Evolutionary conservation across 2,329 filamentous ascomycete species (phyloP).

Genomic region (Pseudocercospora crystallina): DNA sequence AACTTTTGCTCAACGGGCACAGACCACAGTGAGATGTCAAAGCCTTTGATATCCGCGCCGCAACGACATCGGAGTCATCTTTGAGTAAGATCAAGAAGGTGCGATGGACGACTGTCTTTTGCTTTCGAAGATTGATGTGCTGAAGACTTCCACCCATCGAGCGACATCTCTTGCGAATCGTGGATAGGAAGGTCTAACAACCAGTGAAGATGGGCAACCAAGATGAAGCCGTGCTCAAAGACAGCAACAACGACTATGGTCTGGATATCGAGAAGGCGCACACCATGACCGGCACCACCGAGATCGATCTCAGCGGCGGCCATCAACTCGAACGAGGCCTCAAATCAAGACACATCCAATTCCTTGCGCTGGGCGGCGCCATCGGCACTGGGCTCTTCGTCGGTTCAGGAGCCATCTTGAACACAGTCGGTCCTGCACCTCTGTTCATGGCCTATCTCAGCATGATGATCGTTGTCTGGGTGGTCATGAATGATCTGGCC

Average conservation of each 20-base stretch:
- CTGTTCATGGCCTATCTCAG: conserved; percentile 39
- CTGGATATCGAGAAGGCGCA: conserved; percentile 9
- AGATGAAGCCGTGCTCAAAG: too few relatives aligned
- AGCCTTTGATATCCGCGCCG: too few relatives aligned
- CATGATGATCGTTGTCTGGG: conserved; percentile 39
- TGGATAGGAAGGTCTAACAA: too few relatives aligned
- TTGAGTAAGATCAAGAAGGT: too few relatives aligned
- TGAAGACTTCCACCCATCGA: too few relatives aligned
- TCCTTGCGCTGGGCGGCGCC: conserved; percentile 53
- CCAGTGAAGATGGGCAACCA: too few relatives aligned
- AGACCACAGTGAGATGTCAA: too few relatives aligned
- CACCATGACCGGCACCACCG: conserved; percentile 9
- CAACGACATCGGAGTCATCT: too few relatives aligned
- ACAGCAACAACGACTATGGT: not conserved
- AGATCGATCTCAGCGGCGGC: conserved; percentile 14
- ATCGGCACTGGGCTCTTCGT: conserved; percentile 34
- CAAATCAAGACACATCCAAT: conserved; percentile 62
- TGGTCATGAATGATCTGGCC: conserved; percentile 47
- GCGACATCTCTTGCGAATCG: too few relatives aligned
- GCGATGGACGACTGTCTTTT: too few relatives aligned
- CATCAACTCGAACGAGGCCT: conserved; percentile 48
- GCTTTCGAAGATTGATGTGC: too few relatives aligned
- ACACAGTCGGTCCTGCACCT: conserved; percentile 30
- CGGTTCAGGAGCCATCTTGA: conserved; percentile 21
- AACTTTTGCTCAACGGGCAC: too few relatives aligned